Percentiles rank a stretch among this genome's conserved stretches.
Evolutionary conservation across 306 rosid species (phyloP).

Genomic region (Gastrolobium villosum): DNA sequence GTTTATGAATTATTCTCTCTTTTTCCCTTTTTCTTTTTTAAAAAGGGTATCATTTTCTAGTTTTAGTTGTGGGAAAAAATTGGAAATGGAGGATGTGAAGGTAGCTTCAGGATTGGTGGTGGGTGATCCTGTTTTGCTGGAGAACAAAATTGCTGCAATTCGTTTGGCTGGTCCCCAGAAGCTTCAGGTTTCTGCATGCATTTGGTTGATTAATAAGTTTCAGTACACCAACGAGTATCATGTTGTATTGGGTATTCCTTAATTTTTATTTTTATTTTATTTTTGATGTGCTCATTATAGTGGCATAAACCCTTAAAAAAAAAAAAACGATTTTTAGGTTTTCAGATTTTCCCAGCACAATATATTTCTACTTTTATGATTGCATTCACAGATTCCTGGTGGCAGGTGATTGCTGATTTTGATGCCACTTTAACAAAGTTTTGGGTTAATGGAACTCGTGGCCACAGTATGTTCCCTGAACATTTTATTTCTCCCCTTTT

Average conservation of each 20-base stretch:
- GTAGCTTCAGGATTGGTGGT: constrained; percentile 47
- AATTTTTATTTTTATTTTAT: not conserved
- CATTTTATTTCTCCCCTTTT: not conserved
- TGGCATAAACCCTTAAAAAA: not conserved
- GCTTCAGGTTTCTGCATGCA: constrained; percentile 63
- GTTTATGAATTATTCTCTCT: not conserved
- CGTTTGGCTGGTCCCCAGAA: constrained; percentile 67
- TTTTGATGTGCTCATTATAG: constrained; percentile 11
- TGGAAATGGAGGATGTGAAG: constrained; percentile 57
- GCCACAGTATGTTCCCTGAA: constrained; percentile 68
- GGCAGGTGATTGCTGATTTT: constrained; percentile 86
- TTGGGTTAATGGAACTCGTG: constrained; percentile 79
- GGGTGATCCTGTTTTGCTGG: constrained; percentile 55
- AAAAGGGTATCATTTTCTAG: constrained; percentile 53
- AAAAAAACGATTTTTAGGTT: not conserved
- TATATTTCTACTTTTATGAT: constrained; percentile 25
- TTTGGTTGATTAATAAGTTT: constrained; percentile 15
- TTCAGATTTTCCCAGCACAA: not conserved
- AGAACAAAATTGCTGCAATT: constrained; percentile 63
- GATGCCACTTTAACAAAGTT: constrained; percentile 86
- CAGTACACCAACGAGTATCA: not conserved
- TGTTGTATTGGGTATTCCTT: not conserved
- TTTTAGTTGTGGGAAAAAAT: constrained; percentile 40
- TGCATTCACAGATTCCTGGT: constrained; percentile 43
- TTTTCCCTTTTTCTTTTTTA: no score